Evolutionary conservation across 148 eudicot species (phyloP), one percentile per base, ranked within the genome.

Genomic region (Arctostaphylos glauca): DNA sequence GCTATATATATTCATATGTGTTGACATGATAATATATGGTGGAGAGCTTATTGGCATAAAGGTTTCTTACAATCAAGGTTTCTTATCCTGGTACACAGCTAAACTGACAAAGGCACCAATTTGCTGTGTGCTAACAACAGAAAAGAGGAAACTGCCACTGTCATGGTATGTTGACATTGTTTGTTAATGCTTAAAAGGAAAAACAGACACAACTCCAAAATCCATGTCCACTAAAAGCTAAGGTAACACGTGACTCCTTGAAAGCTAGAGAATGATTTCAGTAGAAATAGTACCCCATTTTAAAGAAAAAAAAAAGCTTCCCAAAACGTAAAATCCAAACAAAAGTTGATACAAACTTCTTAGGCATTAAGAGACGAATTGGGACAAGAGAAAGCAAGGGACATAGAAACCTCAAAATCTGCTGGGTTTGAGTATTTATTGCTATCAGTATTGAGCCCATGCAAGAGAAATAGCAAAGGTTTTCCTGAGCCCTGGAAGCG

Each of bases 401-500:
- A 49, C 70, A 64, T 16, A 80, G 9, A 74, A 66, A 96, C 99
- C 99, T 93, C 90, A 86, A 94, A 96, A 58, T 93, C 90, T 84
- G 99, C 99, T 60, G 98, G 97, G 77, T 94, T 93, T 43, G 99
- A 93, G 84, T 84, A 91, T 68, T 92, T 94, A 86, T 88, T 86
- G 83, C 99, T 96, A 84, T 96, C 99, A 77, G 99, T 94, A 83
- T 96, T 96, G 52, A 94, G 93, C 76, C 99, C 99, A 81, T 94
- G 93, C 91, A 94, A 90, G 79, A 94, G 95, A 88, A 89, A 96
- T 83, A 96, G 82, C 80, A 91, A 85, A 18, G 94, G 92, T 80
- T 87, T 87, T 82, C 86, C 92, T 70, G 88, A 84, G 80, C 96
- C 93, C 58, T 87, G 87, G 86, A 53, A 91, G 38, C 86, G 87